A percentile compares a stretch with the other conserved stretches of the same genome.
phyloP scores from a whole-genome alignment of 2,329 filamentous ascomycete genomes.

The Trichothecium roseum region DNA sequence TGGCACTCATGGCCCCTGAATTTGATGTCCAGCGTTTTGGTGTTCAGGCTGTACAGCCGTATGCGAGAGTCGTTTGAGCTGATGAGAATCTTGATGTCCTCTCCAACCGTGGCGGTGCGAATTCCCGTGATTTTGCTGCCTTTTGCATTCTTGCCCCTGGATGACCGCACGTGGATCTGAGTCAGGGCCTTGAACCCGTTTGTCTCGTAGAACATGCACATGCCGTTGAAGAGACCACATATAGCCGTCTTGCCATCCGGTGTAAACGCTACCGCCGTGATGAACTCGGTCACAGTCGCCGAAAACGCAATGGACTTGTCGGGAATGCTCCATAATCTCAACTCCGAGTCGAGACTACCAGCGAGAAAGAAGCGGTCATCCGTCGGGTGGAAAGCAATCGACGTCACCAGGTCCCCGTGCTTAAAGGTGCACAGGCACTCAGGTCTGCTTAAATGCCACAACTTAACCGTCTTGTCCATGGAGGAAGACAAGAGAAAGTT shows the following conservation, averaged over 20 bases:
- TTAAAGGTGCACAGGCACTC: constrained; percentile 92
- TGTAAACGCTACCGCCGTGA: constrained; percentile 88
- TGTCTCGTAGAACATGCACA: constrained; percentile 87
- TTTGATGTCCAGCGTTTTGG: constrained; percentile 79
- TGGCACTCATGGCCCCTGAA: constrained; percentile 86
- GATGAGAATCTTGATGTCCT: constrained; percentile 71
- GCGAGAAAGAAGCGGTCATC: constrained; percentile 97
- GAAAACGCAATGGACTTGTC: constrained; percentile 88
- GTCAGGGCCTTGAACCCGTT: constrained; percentile 76
- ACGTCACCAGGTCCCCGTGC: constrained; percentile 90
- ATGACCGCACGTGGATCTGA: constrained; percentile 88
- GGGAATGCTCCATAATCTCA: constrained; percentile 92
- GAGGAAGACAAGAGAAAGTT: constrained; percentile 92
- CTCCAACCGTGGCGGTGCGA: constrained; percentile 50
- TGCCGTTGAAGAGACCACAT: constrained; percentile 73
- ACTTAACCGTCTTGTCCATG: constrained; percentile 92
- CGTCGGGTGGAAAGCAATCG: constrained; percentile 84
- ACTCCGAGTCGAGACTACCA: constrained; percentile 77
- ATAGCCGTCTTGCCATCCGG: constrained; percentile 87
- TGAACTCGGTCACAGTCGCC: constrained; percentile 69
- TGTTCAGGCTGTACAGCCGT: constrained; percentile 77
- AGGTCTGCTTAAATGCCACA: constrained; percentile 80
- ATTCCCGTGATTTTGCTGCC: constrained; percentile 97
- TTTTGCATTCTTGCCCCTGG: constrained; percentile 85
- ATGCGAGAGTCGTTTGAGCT: constrained; percentile 93